Base-by-base conservation (phyloP, 2,329 filamentous ascomycete species). In the Juglanconis sp. region DNA sequence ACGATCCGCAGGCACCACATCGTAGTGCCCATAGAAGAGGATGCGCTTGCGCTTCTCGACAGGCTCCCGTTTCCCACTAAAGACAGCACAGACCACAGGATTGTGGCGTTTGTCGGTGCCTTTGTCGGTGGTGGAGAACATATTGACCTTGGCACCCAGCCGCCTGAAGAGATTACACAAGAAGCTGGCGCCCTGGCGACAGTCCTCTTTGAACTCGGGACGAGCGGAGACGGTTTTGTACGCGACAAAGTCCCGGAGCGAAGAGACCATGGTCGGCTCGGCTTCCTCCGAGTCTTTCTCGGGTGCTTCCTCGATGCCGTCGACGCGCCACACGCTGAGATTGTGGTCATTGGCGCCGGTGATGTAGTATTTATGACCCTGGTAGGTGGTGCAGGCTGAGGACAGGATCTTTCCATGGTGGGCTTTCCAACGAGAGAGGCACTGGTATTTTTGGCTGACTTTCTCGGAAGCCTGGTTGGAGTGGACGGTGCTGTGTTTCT, bases 1-100 rank as follows among this genome's bases (percentile, higher is more conserved):
- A 42, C 89, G 87, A 66, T 96, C 92, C 0, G 95, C 95, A 1
- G 92, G 85, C 3, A 99, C 95, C 2, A 99, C 93, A 70, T 99
- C 95, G 77, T 99, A 99, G 72, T 99, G 95, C 0, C 96, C 95
- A 70, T 99, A 99, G 72, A 99, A 99, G 0, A 99, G 78, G 8
- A 98, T 91, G 35, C 91, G 92, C 76, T 95, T 96, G 17, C 91
- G 84, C 32, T 85, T 79, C 32, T 84, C 81, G 0, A 84, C 77
- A 1, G 86, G 84, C 10, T 86, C 81, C 62, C 82, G 86, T 73
- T 87, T 95, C 4, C 89, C 92, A 49, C 85, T 85, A 72, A 99
- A 99, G 62, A 88, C 90, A 46, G 95, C 95, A 66, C 90, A 89
- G 0, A 99, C 92, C n/a, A 99, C 88, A 0, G 95, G 95, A 70